Percentiles rank a stretch among this genome's conserved stretches.
Conservation (phyloP, 2,329 filamentous ascomycete species). For the Phaeosphaeriaceae sp. region DNA sequence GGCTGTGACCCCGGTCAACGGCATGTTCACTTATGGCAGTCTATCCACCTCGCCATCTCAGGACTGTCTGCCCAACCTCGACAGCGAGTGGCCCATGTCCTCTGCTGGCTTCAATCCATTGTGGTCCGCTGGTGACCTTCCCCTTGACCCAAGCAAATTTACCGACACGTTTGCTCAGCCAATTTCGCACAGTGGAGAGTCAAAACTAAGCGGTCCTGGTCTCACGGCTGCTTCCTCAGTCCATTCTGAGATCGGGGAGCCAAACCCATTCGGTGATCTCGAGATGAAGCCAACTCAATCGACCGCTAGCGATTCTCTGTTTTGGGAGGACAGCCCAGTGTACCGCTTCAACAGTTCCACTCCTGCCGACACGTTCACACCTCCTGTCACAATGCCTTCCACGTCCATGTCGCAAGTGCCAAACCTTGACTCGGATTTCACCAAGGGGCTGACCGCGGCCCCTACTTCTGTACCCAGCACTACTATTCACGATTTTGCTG, state of each 20-base stretch:
- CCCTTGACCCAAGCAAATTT: conserved; percentile 48
- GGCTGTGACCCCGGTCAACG: conserved; percentile 31
- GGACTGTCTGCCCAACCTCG: conserved; percentile 45
- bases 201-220: conserved; percentile 48
- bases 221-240: conserved; percentile 50
- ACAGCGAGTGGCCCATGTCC: conserved; percentile 44
- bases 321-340: conserved; percentile 48
- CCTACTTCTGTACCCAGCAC: conserved; percentile 33
- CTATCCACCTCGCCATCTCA: conserved; percentile 50
- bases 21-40: conserved; percentile 43
- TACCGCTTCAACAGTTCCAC: conserved; percentile 38
- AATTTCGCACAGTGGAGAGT: conserved; percentile 51
- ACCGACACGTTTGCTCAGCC: conserved; percentile 44
- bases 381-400: conserved; percentile 33
- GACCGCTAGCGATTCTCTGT: conserved; percentile 40
- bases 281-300: conserved; percentile 42
- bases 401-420: conserved; percentile 29
- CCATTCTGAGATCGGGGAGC: conserved; percentile 50
- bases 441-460: conserved; percentile 32
- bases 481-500: conserved; percentile 29
- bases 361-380: conserved; percentile 29
- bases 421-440: conserved; percentile 38
- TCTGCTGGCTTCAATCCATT: conserved; percentile 44
- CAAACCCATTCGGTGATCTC: conserved; percentile 41
- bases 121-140: conserved; percentile 51